A percentile compares a stretch with the other conserved stretches of the same genome.
These are phyloP conservation scores for Phytophthora vignae DNA, from an alignment of 352 stramenopile genomes.

Conservation along the genomic window DNA sequence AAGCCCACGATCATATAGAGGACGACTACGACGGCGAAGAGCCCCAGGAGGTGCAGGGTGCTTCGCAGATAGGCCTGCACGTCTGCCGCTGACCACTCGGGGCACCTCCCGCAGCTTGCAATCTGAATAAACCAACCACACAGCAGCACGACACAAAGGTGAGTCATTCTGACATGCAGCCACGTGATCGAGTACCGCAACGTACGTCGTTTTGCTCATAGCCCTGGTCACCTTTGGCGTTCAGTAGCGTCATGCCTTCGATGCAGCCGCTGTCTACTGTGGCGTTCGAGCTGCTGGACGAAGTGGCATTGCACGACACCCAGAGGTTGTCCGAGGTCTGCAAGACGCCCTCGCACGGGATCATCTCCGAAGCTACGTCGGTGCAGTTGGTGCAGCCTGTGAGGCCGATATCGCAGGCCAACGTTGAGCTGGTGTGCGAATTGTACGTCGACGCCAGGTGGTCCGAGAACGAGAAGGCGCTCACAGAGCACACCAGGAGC, in stretches of 20 bases:
- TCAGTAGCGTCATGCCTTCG: constrained; percentile 64
- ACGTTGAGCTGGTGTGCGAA: constrained; percentile 41
- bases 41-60: constrained; percentile 68
- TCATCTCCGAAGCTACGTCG: constrained; percentile 29
- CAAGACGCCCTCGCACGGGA: constrained; percentile 54
- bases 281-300: constrained; percentile 5
- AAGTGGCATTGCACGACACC: constrained; percentile 46
- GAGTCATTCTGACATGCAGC: background rate
- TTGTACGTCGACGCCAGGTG: constrained; percentile 65
- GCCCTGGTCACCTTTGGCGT: constrained; percentile 57
- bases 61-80: constrained; percentile 74
- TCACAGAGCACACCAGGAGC: constrained; percentile 66
- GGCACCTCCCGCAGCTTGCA: constrained; percentile 74
- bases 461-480: constrained; percentile 75
- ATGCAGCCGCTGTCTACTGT: constrained; percentile 45
- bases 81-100: constrained; percentile 77
- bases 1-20: constrained; percentile 85
- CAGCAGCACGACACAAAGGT: constrained; percentile 9
- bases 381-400: constrained; percentile 85
- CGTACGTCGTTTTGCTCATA: constrained; percentile 71
- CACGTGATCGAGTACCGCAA: constrained; percentile 1
- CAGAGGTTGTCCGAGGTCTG: constrained; percentile 46
- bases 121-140: constrained; percentile 46
- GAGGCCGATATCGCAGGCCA: constrained; percentile 79
- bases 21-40: constrained; percentile 72